Evolutionary conservation across 208 protist species (phyloP).

Genomic region (Acanthamoeba healyi): DNA sequence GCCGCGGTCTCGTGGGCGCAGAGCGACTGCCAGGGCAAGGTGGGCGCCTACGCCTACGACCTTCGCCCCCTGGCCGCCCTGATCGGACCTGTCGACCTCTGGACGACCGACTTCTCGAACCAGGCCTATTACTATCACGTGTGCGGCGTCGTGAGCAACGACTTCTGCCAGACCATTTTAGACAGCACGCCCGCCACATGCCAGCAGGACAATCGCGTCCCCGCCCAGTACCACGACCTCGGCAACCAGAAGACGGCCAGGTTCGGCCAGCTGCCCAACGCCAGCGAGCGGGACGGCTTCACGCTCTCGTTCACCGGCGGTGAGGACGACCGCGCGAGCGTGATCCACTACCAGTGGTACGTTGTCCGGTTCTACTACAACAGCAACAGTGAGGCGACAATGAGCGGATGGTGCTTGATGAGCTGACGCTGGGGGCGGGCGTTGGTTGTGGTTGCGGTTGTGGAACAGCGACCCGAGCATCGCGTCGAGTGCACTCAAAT

Average conservation of each 20-base stretch:
- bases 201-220: too few species aligned
- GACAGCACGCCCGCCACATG: not conserved
- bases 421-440: too few species aligned
- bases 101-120: not conserved
- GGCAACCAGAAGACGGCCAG: not conserved
- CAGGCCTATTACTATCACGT: not conserved
- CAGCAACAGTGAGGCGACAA: not conserved
- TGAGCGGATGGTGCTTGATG: too few species aligned
- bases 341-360: not conserved
- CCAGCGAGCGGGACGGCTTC: not conserved
- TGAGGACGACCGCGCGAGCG: not conserved
- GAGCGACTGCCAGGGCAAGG: not conserved
- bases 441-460: too few species aligned
- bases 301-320: not conserved
- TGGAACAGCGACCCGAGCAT: not conserved
- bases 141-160: not conserved
- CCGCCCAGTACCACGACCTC: not conserved
- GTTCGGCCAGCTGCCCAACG: not conserved
- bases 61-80: not conserved
- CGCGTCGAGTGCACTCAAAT: not conserved
- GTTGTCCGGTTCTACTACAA: not conserved
- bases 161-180: not conserved
- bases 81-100: not conserved
- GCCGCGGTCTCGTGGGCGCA: too few species aligned
- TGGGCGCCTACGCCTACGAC: not conserved